phyloP scores from a whole-genome alignment of 2,329 filamentous ascomycete genomes.

The Eutypella sp. region DNA sequence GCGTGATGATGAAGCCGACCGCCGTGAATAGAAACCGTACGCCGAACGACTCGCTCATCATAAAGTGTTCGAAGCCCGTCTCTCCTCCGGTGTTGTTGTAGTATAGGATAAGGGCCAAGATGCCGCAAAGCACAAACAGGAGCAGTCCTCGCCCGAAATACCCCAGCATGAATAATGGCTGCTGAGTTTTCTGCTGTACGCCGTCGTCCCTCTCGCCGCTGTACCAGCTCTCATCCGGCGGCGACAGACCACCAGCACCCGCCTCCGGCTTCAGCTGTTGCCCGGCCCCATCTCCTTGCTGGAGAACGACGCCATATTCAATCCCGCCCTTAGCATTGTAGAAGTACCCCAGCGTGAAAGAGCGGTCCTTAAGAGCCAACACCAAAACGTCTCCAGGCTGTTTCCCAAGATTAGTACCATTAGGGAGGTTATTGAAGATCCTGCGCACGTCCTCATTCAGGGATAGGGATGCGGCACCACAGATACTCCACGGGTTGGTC shows the following conservation, averaged over 20 bases:
- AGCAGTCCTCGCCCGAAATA: constrained; percentile 18
- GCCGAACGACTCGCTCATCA: constrained; percentile 34
- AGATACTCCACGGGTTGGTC: constrained; percentile 32
- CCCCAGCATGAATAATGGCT: constrained; percentile 27
- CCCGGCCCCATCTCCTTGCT: constrained; percentile 3
- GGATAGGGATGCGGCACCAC: constrained; percentile 18
- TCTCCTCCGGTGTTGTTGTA: constrained; percentile 30
- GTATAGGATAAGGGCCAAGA: constrained; percentile 31
- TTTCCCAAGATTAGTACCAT: constrained; percentile 9
- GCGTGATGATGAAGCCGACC: constrained; percentile 32
- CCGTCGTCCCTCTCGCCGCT: not conserved
- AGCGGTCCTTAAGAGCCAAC: constrained; percentile 13
- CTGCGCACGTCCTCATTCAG: constrained; percentile 5
- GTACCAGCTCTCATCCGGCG: not conserved
- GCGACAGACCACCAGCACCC: constrained; percentile 1
- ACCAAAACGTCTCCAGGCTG: constrained; percentile 12
- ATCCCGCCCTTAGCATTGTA: constrained; percentile 16
- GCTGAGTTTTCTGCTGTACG: constrained; percentile 13
- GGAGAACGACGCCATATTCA: constrained; percentile 24
- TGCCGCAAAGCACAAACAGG: constrained; percentile 20
- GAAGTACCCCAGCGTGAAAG: constrained; percentile 24
- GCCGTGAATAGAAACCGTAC: constrained; percentile 35
- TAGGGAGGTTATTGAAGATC: constrained; percentile 17
- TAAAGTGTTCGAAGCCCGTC: constrained; percentile 35
- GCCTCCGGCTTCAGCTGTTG: too few species aligned